Evolutionary conservation across 768 basidiomycete species (phyloP).

Genomic region (Pholiota conissans): DNA sequence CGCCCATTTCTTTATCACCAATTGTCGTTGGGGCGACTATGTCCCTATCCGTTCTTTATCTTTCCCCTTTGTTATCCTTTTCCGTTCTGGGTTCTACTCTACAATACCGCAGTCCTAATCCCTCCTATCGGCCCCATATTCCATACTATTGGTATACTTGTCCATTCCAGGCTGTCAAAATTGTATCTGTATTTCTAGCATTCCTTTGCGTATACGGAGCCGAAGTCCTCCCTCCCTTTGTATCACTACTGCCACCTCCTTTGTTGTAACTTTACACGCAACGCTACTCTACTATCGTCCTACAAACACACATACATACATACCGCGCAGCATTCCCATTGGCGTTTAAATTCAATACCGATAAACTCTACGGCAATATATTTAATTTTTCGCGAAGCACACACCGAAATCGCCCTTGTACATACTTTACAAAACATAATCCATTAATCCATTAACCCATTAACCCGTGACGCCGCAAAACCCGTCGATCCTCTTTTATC

Average conservation of each 20-base stretch:
- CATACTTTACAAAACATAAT: not conserved
- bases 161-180: not conserved
- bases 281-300: too few relatives aligned
- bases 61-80: not conserved
- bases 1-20: not conserved
- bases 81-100: not conserved
- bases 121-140: not conserved
- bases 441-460: not conserved
- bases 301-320: not conserved
- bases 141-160: not conserved
- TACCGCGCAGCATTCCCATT: not conserved
- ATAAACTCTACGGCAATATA: not conserved
- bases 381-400: not conserved
- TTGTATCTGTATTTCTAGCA: not conserved
- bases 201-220: not conserved
- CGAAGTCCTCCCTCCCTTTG: not conserved
- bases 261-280: not conserved
- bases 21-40: not conserved
- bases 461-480: not conserved
- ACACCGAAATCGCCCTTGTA: too few relatives aligned
- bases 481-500: too few relatives aligned
- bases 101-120: not conserved
- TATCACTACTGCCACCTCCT: not conserved
- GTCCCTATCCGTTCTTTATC: not conserved
- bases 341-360: not conserved